Conservation (phyloP, 768 basidiomycete genomes). For the Tricholoma flavovirens region DNA sequence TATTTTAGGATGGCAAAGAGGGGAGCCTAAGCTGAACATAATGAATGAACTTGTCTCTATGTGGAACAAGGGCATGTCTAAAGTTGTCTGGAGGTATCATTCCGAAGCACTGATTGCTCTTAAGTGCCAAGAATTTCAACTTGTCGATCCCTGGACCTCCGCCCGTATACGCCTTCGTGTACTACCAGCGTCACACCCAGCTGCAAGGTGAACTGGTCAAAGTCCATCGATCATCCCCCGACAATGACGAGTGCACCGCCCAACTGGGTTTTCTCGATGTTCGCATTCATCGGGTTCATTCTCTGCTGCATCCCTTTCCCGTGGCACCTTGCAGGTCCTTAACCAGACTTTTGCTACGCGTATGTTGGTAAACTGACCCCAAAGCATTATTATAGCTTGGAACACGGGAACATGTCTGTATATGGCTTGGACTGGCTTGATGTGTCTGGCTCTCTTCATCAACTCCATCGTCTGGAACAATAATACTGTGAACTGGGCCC, state of each 20-base stretch:
- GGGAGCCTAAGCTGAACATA: too few relatives aligned
- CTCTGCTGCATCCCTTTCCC: neutral
- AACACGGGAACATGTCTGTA: constrained; percentile 52
- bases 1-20: too few relatives aligned
- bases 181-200: neutral
- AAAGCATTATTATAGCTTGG: neutral
- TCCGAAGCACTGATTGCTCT: neutral
- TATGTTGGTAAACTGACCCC: neutral
- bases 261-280: neutral
- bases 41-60: too few relatives aligned
- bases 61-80: neutral
- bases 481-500: constrained; percentile 47
- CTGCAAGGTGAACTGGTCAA: too few relatives aligned
- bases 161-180: neutral
- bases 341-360: neutral
- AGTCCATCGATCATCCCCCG: too few relatives aligned
- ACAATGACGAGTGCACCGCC: neutral
- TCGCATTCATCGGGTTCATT: neutral
- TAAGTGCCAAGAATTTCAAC: neutral
- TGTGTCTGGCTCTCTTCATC: constrained; percentile 53
- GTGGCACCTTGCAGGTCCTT: constrained; percentile 10
- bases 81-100: neutral
- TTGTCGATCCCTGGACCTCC: too few relatives aligned
- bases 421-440: constrained; percentile 61
- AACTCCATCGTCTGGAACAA: constrained; percentile 68